Conservation (phyloP, 2,329 filamentous ascomycete genomes). For the Tolypocladium ovalisporum region DNA sequence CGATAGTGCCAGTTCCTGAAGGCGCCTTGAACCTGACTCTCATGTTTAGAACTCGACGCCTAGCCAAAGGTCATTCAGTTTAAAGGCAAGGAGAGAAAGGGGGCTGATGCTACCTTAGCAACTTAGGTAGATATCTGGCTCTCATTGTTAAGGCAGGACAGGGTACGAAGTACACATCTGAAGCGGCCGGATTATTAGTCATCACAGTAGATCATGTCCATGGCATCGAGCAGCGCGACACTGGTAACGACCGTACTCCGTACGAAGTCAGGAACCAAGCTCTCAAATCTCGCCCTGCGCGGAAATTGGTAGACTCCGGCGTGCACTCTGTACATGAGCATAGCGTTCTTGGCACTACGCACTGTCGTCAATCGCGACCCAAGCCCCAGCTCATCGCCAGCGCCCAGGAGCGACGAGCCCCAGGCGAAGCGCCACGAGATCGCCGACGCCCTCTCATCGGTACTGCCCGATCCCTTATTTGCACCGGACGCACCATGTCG, state of each 20-base stretch:
- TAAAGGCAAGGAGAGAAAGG: neutral
- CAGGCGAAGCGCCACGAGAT: neutral
- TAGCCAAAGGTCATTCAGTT: neutral
- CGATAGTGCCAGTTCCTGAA: constrained; percentile 58
- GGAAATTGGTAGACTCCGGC: too few species aligned
- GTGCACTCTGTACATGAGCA: neutral
- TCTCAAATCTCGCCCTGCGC: too few species aligned
- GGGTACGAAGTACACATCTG: too few species aligned
- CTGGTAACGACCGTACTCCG: too few species aligned
- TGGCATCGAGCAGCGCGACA: too few species aligned
- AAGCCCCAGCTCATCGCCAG: neutral
- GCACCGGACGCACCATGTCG: constrained; percentile 18
- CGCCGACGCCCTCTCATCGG: neutral
- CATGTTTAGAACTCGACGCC: constrained; percentile 33
- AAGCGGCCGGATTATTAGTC: too few species aligned
- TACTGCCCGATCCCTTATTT: neutral
- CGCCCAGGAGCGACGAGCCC: neutral
- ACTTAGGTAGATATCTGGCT: too few species aligned
- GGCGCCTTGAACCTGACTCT: constrained; percentile 67
- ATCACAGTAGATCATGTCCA: too few species aligned
- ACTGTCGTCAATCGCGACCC: neutral
- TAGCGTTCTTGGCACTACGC: neutral
- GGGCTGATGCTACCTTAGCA: too few species aligned
- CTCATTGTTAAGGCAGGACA: too few species aligned
- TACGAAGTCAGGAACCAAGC: too few species aligned